Evolutionary conservation across 2,329 filamentous ascomycete genomes (phyloP), one percentile per base, ranked within the genome.

Genomic region (Aureobasidium sp.): DNA sequence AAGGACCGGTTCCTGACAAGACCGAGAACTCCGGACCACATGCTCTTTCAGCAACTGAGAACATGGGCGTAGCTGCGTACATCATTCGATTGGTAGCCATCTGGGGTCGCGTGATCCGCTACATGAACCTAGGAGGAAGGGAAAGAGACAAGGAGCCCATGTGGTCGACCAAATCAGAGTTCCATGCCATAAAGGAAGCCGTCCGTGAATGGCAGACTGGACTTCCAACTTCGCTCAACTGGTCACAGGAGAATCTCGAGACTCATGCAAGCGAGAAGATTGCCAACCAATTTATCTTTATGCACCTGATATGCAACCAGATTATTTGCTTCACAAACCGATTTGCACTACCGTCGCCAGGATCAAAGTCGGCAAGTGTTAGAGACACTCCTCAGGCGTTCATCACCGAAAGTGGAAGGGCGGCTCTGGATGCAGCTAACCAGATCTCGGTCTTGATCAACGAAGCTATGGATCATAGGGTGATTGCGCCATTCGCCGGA

Each of bases 11-110:
- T 1, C 82, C 84, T 3, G 85, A 87, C 64, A 81, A 84, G 0
- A 80, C 85, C 8, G 78, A 84, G 0, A 79, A 81, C 3, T 84
- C 87, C 48, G 82, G 84, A n/a, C 86, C 84, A 3, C 84, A 88
- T 65, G 73, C 86, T 20, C 81, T 81, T 34, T 83, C 90, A 66
- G 81, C 88, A 1, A 86, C 82, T 68, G 86, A 89, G 8, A 97
- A 96, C 70, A 96, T 97, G 91, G 94, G 93, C 2, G 91, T 96
- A 5, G 89, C 91, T 1, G 91, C 93, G 12, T 96, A 95, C 74
- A 89, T 94, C 70, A 88, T 97, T 65, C 86, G 90, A 23, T 82
- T 88, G 2, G 89, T 97, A 64, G 86, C 91, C 1, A 79, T 96
- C 36, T 97, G 93, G 92, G 94, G 94, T 5, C 86, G 87, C 53